phyloP scores from a whole-genome alignment of 23 red algal species.

The Pyropia yezoensis region DNA sequence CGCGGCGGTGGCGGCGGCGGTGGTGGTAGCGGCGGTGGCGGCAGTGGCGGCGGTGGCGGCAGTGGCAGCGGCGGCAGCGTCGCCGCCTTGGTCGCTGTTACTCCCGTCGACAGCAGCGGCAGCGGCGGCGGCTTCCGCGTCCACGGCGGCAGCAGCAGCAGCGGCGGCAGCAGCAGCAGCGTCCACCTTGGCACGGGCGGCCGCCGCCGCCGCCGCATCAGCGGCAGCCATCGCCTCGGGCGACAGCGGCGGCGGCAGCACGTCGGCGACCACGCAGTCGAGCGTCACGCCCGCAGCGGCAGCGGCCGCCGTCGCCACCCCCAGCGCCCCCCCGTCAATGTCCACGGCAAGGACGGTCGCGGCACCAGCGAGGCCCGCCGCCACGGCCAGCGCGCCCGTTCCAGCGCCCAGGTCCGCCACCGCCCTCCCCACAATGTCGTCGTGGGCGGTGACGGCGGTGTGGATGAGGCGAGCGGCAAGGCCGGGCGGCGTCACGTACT shows the following conservation, averaged over 20 bases:
- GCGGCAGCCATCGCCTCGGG: neutral
- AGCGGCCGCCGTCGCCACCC: slow-evolving; percentile 23
- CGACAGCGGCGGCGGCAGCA: slow-evolving; percentile 12
- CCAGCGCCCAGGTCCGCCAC: slow-evolving; percentile 88
- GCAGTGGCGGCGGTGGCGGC: no score
- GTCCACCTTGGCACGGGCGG: no score
- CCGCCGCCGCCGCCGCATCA: neutral
- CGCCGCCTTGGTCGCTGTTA: no score
- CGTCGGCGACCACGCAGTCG: slow-evolving; percentile 7
- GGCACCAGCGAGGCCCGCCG: slow-evolving; percentile 10
- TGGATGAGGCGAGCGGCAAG: slow-evolving; percentile 66
- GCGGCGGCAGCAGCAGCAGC: no score
- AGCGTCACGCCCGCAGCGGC: neutral
- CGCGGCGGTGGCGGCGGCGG: no score
- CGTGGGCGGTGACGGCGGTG: slow-evolving; percentile 24
- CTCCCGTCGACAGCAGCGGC: no score
- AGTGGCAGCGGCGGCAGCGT: no score
- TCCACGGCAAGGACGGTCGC: slow-evolving; percentile 54
- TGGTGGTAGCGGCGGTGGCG: no score
- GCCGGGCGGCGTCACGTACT: slow-evolving; percentile 88
- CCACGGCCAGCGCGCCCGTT: slow-evolving; percentile 63
- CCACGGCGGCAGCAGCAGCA: no score
- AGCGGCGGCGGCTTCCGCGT: no score
- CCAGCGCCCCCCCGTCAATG: slow-evolving; percentile 55
- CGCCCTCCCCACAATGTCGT: slow-evolving; percentile 21